phyloP scores from a whole-genome alignment of 495 filamentous ascomycete species.

The Tetracladium setigerum region DNA sequence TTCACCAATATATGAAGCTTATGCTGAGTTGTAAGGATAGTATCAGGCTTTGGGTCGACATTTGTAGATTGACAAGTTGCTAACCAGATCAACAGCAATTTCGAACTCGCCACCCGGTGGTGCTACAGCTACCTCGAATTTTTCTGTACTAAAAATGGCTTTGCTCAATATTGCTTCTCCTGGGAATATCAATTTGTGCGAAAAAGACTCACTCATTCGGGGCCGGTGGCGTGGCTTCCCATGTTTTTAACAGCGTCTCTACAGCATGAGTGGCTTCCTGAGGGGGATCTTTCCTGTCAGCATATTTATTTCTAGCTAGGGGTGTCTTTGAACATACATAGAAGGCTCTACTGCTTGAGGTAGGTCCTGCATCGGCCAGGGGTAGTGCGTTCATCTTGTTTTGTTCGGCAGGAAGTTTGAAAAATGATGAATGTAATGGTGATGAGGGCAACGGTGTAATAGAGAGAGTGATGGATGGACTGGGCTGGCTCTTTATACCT shows the following conservation, averaged over 20 bases:
- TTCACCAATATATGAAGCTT: neutral
- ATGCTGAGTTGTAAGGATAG: neutral
- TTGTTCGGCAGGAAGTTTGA: no score
- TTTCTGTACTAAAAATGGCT: neutral
- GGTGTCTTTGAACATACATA: constrained; percentile 2
- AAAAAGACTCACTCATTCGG: neutral
- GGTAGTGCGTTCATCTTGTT: constrained; percentile 2
- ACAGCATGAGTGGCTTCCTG: no score
- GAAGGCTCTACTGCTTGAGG: constrained; percentile 1
- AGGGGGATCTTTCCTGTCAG: constrained; percentile 4
- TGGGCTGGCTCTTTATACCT: constrained; percentile 4
- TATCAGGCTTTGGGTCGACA: neutral
- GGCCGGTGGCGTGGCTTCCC: neutral
- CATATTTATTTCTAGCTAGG: constrained; percentile 6
- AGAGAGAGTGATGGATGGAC: constrained; percentile 1
- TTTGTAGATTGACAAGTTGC: neutral
- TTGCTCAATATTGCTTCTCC: neutral
- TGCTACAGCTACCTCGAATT: neutral
- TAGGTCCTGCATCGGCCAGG: constrained; percentile 1
- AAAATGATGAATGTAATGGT: constrained; percentile 2
- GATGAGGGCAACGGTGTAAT: neutral
- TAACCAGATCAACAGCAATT: constrained; percentile 1
- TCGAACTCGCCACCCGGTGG: neutral
- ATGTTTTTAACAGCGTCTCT: neutral
- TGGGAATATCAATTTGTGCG: neutral